Base-by-base conservation (phyloP, 2,329 filamentous ascomycete genomes). In the Talaromyces albobiverticillius region DNA sequence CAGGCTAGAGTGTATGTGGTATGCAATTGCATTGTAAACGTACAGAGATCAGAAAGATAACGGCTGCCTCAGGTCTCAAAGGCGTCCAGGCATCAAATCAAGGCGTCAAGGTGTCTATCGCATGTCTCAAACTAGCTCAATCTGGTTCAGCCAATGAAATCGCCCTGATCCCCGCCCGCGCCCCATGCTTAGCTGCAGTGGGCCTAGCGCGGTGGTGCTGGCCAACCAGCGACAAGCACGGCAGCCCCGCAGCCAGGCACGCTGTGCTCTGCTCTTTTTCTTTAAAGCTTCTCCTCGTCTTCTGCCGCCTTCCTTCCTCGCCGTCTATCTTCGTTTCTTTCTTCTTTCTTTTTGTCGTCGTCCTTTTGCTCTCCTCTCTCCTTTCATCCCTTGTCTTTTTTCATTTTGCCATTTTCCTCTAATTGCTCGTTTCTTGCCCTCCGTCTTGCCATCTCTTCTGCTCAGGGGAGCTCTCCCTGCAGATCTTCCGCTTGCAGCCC, bases 91-190 rank as follows among this genome's bases (percentile, higher is more conserved):
- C n/a, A n/a, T n/a, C n/a, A n/a, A n/a, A n/a, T n/a, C n/a, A n/a
- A n/a, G n/a, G n/a, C n/a, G n/a, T n/a, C n/a, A n/a, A n/a, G n/a
- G n/a, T n/a, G n/a, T n/a, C n/a, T n/a, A n/a, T n/a, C n/a, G n/a
- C n/a, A 40, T 51, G 48, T 51, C 48, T 51, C 48, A 51, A 41
- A 49, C 22, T 49, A 41, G 47, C 47, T 50, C 47, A n/a, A 32
- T 2, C 1, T 22, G 31, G 1, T 1, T 1, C 20, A 18, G 26
- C 48, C 48, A 51, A 51, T 51, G 10, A 25, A 0, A 20, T 1
- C 16, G 26, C 3, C n/a, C 16, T 4, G 18, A 25, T n/a, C 23
- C 10, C 18, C 5, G 4, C 1, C 16, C 2, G n/a, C 11, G 10
- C 3, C 6, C 34, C 34, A 22, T 18, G 25, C 32, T 20, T 43